Evolutionary conservation across 495 filamentous ascomycete genomes (phyloP).

Genomic region (Penicillium pulvis): DNA sequence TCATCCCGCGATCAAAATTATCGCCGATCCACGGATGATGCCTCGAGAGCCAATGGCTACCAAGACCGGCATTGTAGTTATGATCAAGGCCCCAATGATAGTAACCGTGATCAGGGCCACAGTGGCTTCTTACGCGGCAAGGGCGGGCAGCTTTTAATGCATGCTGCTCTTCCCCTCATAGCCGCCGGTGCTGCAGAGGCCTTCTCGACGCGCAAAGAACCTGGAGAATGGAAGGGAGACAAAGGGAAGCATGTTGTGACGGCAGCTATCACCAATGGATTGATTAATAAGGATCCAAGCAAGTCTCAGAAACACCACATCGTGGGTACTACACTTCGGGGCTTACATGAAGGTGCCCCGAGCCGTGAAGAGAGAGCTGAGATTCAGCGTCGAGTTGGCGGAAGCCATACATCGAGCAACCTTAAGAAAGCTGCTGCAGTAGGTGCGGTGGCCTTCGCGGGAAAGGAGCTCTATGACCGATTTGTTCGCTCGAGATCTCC

Average conservation of each 20-base stretch:
- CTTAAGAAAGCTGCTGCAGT: slow-evolving; percentile 8
- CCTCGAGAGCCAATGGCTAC: not conserved
- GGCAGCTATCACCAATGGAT: slow-evolving; percentile 12
- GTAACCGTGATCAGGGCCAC: not conserved
- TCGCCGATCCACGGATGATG: slow-evolving; percentile 1
- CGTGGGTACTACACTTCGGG: slow-evolving; percentile 8
- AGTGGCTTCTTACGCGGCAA: not conserved
- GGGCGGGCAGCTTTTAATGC: slow-evolving; percentile 6
- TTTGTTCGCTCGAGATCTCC: slow-evolving; percentile 9
- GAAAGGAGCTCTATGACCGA: slow-evolving; percentile 12
- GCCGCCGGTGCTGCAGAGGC: slow-evolving; percentile 13
- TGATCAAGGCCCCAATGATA: not conserved
- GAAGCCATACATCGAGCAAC: slow-evolving; percentile 2
- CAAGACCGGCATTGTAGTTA: not conserved
- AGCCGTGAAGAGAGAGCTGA: slow-evolving; percentile 7
- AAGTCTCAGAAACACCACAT: slow-evolving; percentile 9
- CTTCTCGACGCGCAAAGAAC: slow-evolving; percentile 8
- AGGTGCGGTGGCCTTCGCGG: slow-evolving; percentile 9
- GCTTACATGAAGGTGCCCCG: not conserved
- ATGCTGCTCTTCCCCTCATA: slow-evolving; percentile 10
- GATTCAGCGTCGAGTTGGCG: slow-evolving; percentile 8
- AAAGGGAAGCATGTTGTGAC: slow-evolving; percentile 10
- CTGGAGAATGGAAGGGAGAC: slow-evolving; percentile 12
- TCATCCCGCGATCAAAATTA: slow-evolving; percentile 9
- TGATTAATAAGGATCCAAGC: slow-evolving; percentile 10